These are phyloP conservation scores for Ceriops zippeliana DNA, from an alignment of 345 rosid species.

Conservation along the genomic window DNA sequence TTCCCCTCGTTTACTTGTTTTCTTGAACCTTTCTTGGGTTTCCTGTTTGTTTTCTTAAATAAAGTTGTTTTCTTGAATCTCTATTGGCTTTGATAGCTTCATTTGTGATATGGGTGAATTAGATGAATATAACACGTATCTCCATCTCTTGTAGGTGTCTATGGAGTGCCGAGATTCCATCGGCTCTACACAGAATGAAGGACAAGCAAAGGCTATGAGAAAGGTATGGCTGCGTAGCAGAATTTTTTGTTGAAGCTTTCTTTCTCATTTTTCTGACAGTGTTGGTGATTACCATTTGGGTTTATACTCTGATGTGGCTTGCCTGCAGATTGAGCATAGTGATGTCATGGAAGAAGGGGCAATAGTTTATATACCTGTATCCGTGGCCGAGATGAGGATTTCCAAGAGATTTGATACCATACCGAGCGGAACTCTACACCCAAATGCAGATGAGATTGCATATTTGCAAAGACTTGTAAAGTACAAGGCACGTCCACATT, in stretches of 20 bases:
- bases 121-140: not conserved
- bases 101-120: no score
- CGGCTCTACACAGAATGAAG: conserved; percentile 24
- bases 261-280: not conserved
- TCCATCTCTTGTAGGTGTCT: conserved; percentile 44
- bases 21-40: not conserved
- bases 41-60: no score
- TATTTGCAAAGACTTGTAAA: conserved; percentile 88
- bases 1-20: not conserved
- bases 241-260: not conserved
- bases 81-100: no score
- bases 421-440: conserved; percentile 85
- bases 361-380: conserved; percentile 67
- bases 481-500: conserved; percentile 54
- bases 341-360: conserved; percentile 68
- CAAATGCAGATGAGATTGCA: conserved; percentile 86
- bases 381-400: conserved; percentile 64
- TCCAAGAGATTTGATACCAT: conserved; percentile 76
- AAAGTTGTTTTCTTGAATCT: no score
- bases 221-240: conserved; percentile 33
- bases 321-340: conserved; percentile 59
- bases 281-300: conserved; percentile 7
- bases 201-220: conserved; percentile 38
- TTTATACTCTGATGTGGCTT: conserved; percentile 39
- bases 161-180: conserved; percentile 37